Percentiles rank a stretch among this genome's conserved stretches.
Conservation (phyloP, 495 filamentous ascomycete genomes). For the Hypoxylon fragiforme region DNA sequence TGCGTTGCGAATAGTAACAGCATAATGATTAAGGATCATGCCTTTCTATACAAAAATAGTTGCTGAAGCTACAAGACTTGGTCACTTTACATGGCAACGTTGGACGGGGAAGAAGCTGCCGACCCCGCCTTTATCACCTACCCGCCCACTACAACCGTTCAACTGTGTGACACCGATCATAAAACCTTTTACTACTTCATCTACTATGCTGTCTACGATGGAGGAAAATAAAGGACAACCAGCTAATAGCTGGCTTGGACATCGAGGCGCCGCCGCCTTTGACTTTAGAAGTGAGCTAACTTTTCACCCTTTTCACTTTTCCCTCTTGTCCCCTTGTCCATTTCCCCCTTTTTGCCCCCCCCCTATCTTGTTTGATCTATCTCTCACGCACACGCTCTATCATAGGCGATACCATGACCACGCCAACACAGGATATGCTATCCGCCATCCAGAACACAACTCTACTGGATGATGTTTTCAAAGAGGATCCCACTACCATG, state of each 20-base stretch:
- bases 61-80: background rate
- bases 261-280: constrained; percentile 45
- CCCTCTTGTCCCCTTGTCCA: too few relatives aligned
- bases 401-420: constrained; percentile 84
- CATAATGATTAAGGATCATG: background rate
- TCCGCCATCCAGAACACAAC: constrained; percentile 60
- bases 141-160: background rate
- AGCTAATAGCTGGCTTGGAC: constrained; percentile 43
- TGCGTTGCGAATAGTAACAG: too few relatives aligned
- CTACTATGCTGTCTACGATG: constrained; percentile 3
- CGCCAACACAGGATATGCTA: constrained; percentile 81
- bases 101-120: constrained; percentile 5
- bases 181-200: constrained; percentile 10
- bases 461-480: constrained; percentile 81
- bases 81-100: constrained; percentile 11
- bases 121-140: constrained; percentile 20
- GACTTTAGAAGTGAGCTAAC: constrained; percentile 47
- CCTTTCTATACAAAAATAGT: background rate
- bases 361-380: background rate
- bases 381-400: background rate
- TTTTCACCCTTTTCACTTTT: background rate
- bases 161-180: too few relatives aligned
- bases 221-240: background rate
- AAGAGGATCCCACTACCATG: constrained; percentile 77
- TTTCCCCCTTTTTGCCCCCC: background rate